phyloP scores from a whole-genome alignment of 2,329 filamentous ascomycete species.

The Exophiala sp. region DNA sequence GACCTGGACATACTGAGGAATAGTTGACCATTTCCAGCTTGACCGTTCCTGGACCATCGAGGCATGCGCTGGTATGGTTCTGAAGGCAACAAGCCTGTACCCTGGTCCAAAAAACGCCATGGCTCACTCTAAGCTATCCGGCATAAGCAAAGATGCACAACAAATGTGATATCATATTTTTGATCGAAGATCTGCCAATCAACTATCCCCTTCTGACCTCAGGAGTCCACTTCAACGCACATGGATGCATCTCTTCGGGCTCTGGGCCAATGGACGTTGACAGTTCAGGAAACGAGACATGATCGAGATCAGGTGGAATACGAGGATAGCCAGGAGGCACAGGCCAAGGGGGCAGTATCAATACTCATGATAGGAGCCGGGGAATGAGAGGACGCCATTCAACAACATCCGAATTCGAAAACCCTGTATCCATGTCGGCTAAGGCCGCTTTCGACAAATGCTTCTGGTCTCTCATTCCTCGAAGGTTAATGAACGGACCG shows the following conservation, averaged over 20 bases:
- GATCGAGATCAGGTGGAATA: background rate
- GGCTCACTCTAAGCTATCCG: background rate
- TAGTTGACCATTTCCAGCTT: too few relatives aligned
- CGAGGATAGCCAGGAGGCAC: background rate
- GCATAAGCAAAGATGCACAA: background rate
- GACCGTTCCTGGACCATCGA: too few relatives aligned
- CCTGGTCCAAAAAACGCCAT: background rate
- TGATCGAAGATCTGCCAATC: conserved; percentile 9
- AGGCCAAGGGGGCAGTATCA: too few relatives aligned
- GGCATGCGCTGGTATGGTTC: too few relatives aligned
- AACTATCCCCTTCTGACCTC: background rate
- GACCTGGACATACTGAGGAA: too few relatives aligned
- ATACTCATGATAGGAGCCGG: too few relatives aligned
- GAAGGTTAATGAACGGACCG: too few relatives aligned
- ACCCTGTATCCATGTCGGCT: background rate
- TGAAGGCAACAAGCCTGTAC: background rate
- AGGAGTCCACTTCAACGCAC: background rate
- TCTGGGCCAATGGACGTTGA: background rate
- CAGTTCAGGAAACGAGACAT: background rate
- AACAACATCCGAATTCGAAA: background rate
- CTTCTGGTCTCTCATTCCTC: background rate
- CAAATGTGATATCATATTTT: conserved; percentile 11
- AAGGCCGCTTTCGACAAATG: background rate
- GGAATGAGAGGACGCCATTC: background rate
- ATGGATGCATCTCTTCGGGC: background rate